Conservation (phyloP, 2,329 filamentous ascomycete genomes). For the Cryphonectria carpinicola region DNA sequence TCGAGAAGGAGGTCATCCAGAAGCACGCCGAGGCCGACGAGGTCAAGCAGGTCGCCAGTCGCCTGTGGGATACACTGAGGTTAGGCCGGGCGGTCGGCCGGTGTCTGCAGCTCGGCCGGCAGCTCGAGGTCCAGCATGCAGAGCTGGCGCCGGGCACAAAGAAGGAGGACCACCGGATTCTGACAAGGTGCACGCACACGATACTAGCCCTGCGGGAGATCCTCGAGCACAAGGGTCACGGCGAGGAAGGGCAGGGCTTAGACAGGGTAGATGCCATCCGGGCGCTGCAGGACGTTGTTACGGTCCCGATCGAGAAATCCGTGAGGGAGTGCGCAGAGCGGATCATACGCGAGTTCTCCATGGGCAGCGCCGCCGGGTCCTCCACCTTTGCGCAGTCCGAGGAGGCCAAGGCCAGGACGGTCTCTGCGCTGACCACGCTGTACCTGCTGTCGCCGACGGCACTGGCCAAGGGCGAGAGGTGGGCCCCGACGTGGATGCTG, state of each 20-base stretch:
- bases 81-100: slow-evolving; percentile 77
- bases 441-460: slow-evolving; percentile 78
- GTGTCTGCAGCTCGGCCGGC: slow-evolving; percentile 79
- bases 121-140: slow-evolving; percentile 82
- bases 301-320: slow-evolving; percentile 72
- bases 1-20: slow-evolving; percentile 84
- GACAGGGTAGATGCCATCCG: slow-evolving; percentile 73
- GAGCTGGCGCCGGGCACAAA: slow-evolving; percentile 59
- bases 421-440: slow-evolving; percentile 74
- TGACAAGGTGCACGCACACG: slow-evolving; percentile 82
- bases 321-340: slow-evolving; percentile 77
- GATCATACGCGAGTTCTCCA: slow-evolving; percentile 80
- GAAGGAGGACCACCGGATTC: slow-evolving; percentile 74
- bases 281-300: slow-evolving; percentile 67
- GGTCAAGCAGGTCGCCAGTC: slow-evolving; percentile 74
- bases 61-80: slow-evolving; percentile 79
- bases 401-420: slow-evolving; percentile 73
- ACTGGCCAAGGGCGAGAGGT: slow-evolving; percentile 55
- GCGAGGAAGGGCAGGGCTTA: slow-evolving; percentile 78
- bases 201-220: slow-evolving; percentile 76
- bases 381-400: slow-evolving; percentile 65
- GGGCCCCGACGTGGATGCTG: slow-evolving; percentile 73
- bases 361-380: slow-evolving; percentile 53
- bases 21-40: slow-evolving; percentile 87
- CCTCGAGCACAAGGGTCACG: slow-evolving; percentile 66